Base-by-base conservation (phyloP, 352 stramenopile species). In the Phytopythium kandeliae region DNA sequence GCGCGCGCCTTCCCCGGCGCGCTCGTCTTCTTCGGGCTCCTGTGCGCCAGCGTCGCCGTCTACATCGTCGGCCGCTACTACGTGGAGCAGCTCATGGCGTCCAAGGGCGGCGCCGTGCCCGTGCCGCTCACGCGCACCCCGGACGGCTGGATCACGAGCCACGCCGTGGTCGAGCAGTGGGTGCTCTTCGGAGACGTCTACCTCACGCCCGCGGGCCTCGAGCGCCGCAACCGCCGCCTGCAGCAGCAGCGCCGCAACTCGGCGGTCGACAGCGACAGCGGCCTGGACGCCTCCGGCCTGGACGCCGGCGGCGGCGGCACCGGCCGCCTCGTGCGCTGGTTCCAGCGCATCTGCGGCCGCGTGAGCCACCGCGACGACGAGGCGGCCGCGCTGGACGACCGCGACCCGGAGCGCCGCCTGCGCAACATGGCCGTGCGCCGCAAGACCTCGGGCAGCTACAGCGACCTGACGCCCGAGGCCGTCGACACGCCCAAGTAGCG, bases 11-110 rank as follows among this genome's bases (percentile, higher is more conserved):
- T 93, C 48, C 79, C 82, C 36, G 89, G 73, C 2, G 75, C 74
- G 15, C 69, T 91, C 40, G 66, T 93, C 56, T 89, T 91, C 49
- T 75, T 88, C 19, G 82, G 72, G n/a, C 71, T 90, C 5, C 69
- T 89, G 26, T 80, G 74, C 52, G 78, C 70, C 17, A 87, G 79
- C 55, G 67, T 89, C 34, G 79, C 63, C 21, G 75, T 93, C 55
- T 93, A 93, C 57, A 88, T 91, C 51, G 76, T 93, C 25, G 79
- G 77, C 2, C 74, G 78, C 21, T 78, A 90, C 37, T 75, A 93
- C 51, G 78, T 93, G 33, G 64, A 86, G 46, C 75, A 90, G 51
- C 68, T 93, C 19, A 91, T 93, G 82, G 82, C 78, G 5, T 83
- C 75, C 12, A 84, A 84, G 33, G 82, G 82, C 2, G 82, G 82